Base-by-base conservation (phyloP, 768 basidiomycete species). In the Podaxis rugospora region DNA sequence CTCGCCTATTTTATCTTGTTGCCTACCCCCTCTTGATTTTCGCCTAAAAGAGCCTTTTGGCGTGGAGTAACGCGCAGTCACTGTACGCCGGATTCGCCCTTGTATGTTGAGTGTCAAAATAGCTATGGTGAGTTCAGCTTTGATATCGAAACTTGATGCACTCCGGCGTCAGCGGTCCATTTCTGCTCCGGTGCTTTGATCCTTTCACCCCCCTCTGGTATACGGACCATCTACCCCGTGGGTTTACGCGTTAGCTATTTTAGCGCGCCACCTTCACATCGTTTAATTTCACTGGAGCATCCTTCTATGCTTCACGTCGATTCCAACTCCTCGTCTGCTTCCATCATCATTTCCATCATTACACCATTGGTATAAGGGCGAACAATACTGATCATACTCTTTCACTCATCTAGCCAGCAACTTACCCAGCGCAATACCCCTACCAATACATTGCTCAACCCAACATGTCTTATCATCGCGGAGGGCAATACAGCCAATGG, bases 391-490 rank as follows among this genome's bases (percentile, higher is more conserved):
- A 59, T 47, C 14, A 59, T 59, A 28, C 21, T 52, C 42, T 44
- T 62, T 62, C 44, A 37, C 37, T 32, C 42, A 28, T 53, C 49
- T 39, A 55, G 57, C 62, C 51, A 18, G 18, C 62, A 28, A 40
- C 62, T 35, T 59, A 54, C 50, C 42, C 62, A 5, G 21, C 39
- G 4, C 50, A 59, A 25, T 54, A 62, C 44, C 39, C 53, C 49
- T 61, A 51, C 40, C 63, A 57, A 25, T 49, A 61, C 59, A 16
- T 35, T 39, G 14, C 52, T 21, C 55, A 57, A 39, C 52, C 54
- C 46, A 64, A 50, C 54, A 69, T 69, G 67, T 69, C 70, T 7
- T 67, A 67, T 61, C 64, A 67, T 40, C 67, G 64, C 35, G 65
- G 65, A n/a, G 57, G 64, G 40, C 68, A 66, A 51, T 51, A 59